These are phyloP conservation scores for Nannizzia gypsea DNA, from an alignment of 2,329 filamentous ascomycete genomes.

Conservation along the genomic window DNA sequence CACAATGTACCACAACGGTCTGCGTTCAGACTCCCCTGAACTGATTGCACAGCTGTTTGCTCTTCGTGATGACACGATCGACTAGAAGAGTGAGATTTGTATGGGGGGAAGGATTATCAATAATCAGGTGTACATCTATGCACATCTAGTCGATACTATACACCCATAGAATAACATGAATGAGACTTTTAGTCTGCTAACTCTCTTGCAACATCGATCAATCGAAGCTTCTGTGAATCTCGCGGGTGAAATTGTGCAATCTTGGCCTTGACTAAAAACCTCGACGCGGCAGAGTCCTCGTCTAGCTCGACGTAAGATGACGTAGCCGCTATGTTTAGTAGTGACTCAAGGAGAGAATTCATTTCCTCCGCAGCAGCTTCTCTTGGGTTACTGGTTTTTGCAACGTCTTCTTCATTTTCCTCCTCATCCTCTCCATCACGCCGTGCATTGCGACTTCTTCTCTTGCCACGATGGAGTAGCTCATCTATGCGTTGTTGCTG, in stretches of 20 bases:
- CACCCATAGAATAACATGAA: background rate
- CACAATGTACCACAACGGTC: slow-evolving; percentile 71
- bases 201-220: slow-evolving; percentile 40
- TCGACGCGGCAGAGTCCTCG: slow-evolving; percentile 41
- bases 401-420: slow-evolving; percentile 15
- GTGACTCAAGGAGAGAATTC: slow-evolving; percentile 35
- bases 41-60: slow-evolving; percentile 65
- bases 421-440: slow-evolving; percentile 11
- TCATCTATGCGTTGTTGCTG: slow-evolving; percentile 42
- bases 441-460: background rate
- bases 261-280: slow-evolving; percentile 44
- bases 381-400: slow-evolving; percentile 30
- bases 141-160: too few species aligned
- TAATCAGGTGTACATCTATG: too few species aligned
- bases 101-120: background rate
- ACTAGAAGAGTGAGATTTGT: slow-evolving; percentile 27
- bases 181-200: slow-evolving; percentile 9
- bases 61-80: slow-evolving; percentile 58
- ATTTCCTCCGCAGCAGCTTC: slow-evolving; percentile 40
- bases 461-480: slow-evolving; percentile 30
- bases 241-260: slow-evolving; percentile 46
- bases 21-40: slow-evolving; percentile 61
- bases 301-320: slow-evolving; percentile 38
- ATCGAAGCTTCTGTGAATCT: slow-evolving; percentile 40
- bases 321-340: slow-evolving; percentile 34